phyloP scores from a whole-genome alignment of 2,329 filamentous ascomycete genomes.

The Xylariales sp. region DNA sequence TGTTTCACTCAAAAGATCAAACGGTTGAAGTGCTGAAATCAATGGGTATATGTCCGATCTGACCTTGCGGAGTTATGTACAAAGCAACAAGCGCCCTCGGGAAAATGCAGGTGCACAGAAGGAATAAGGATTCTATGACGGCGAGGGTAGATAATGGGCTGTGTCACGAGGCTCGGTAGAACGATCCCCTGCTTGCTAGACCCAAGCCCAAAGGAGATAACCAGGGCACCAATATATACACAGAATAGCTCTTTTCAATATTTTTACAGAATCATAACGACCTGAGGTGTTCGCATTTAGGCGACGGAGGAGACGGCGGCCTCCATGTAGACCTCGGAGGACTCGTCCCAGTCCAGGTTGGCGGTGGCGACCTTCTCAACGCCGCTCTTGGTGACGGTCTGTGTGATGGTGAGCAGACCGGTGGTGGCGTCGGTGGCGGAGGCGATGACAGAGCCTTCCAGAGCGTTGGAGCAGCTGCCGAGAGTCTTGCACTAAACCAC shows the following conservation, averaged over 20 bases:
- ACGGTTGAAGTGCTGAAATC: background rate
- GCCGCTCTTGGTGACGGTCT: constrained; percentile 13
- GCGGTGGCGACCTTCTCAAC: constrained; percentile 11
- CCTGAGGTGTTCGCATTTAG: constrained; percentile 4
- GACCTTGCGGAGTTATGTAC: constrained; percentile 20
- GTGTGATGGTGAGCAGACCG: constrained; percentile 23
- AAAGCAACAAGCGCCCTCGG: constrained; percentile 21
- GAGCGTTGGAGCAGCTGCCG: constrained; percentile 16
- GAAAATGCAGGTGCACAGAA: constrained; percentile 19
- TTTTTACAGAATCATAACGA: constrained; percentile 8
- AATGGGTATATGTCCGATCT: constrained; percentile 25
- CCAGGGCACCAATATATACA: constrained; percentile 32
- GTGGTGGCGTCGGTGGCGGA: constrained; percentile 1
- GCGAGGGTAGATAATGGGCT: constrained; percentile 10
- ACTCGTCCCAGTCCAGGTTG: constrained; percentile 25
- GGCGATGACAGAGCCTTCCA: constrained; percentile 18
- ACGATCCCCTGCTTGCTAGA: background rate
- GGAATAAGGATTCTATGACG: constrained; percentile 10
- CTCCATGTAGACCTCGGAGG: constrained; percentile 21
- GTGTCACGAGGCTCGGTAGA: background rate
- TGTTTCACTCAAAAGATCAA: background rate
- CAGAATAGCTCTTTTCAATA: constrained; percentile 24
- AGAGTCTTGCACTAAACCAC: constrained; percentile 23
- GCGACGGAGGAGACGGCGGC: constrained; percentile 15
- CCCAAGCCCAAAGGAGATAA: constrained; percentile 5